Conservation (phyloP, 2,329 filamentous ascomycete species). For the Epichloe festucae region DNA sequence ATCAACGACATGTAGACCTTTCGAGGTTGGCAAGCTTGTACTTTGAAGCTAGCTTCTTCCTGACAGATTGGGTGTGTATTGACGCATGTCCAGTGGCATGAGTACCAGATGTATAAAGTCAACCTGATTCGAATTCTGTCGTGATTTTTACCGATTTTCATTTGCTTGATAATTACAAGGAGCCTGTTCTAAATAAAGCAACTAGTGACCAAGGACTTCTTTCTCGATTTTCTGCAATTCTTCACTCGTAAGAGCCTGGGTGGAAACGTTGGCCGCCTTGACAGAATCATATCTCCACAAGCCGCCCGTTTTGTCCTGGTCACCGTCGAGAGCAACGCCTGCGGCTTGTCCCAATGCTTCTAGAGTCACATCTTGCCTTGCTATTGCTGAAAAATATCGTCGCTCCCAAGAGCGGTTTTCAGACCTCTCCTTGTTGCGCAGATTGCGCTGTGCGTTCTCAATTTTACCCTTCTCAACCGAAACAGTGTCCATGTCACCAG, state of each 20-base stretch:
- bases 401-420: slow-evolving; percentile 69
- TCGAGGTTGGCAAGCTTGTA: too few relatives aligned
- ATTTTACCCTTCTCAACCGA: slow-evolving; percentile 74
- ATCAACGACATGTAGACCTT: too few relatives aligned
- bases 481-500: slow-evolving; percentile 73
- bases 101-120: too few relatives aligned
- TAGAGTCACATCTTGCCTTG: slow-evolving; percentile 33
- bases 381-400: slow-evolving; percentile 58
- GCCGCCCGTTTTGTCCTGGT: slow-evolving; percentile 47
- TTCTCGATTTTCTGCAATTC: slow-evolving; percentile 31
- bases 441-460: slow-evolving; percentile 71
- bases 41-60: too few relatives aligned
- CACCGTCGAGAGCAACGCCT: slow-evolving; percentile 36
- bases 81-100: too few relatives aligned
- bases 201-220: slow-evolving; percentile 28
- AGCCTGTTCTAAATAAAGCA: neutral
- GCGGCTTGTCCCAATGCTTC: slow-evolving; percentile 30
- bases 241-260: slow-evolving; percentile 25
- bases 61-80: too few relatives aligned
- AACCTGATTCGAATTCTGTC: neutral
- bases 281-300: slow-evolving; percentile 45
- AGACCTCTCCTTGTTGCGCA: slow-evolving; percentile 59
- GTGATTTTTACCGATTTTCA: neutral
- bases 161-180: neutral
- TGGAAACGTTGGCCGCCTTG: slow-evolving; percentile 26